phyloP scores from a whole-genome alignment of 2,329 filamentous ascomycete genomes.

The Didymella keratinophila region DNA sequence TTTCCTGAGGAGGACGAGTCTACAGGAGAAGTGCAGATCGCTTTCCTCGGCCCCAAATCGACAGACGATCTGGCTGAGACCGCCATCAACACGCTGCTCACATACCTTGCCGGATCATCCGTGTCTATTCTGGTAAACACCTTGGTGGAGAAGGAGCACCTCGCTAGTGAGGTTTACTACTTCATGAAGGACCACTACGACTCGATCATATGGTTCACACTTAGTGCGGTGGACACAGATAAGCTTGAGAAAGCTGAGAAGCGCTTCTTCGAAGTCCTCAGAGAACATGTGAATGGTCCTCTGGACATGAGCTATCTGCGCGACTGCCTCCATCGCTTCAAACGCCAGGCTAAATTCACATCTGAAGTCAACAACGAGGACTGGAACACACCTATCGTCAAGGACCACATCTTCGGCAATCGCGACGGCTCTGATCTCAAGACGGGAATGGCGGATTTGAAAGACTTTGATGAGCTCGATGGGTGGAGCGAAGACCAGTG shows the following conservation, averaged over 20 bases:
- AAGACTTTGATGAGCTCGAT: conserved; percentile 71
- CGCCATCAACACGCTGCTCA: conserved; percentile 80
- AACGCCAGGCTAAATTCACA: conserved; percentile 80
- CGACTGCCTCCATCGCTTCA: conserved; percentile 84
- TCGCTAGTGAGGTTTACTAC: conserved; percentile 85
- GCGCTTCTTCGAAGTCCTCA: conserved; percentile 82
- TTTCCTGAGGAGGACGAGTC: conserved; percentile 98
- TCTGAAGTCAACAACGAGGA: conserved; percentile 83
- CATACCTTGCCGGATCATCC: conserved; percentile 91
- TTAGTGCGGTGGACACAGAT: conserved; percentile 85
- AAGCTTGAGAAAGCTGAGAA: conserved; percentile 85
- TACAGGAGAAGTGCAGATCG: conserved; percentile 84
- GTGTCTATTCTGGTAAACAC: conserved; percentile 91
- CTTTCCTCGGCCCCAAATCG: conserved; percentile 85
- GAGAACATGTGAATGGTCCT: conserved; percentile 79
- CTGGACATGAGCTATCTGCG: conserved; percentile 90
- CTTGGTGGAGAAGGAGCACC: conserved; percentile 90
- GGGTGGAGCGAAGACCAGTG: conserved; percentile 85
- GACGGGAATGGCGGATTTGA: conserved; percentile 51
- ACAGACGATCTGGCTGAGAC: conserved; percentile 68
- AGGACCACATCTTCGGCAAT: conserved; percentile 88
- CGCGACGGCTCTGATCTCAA: conserved; percentile 71
- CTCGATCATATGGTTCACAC: conserved; percentile 82
- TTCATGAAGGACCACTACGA: conserved; percentile 81
- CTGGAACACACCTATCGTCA: conserved; percentile 86